Evolutionary conservation across 352 stramenopile genomes (phyloP).

Genomic region (Phytopythium mirpurense): DNA sequence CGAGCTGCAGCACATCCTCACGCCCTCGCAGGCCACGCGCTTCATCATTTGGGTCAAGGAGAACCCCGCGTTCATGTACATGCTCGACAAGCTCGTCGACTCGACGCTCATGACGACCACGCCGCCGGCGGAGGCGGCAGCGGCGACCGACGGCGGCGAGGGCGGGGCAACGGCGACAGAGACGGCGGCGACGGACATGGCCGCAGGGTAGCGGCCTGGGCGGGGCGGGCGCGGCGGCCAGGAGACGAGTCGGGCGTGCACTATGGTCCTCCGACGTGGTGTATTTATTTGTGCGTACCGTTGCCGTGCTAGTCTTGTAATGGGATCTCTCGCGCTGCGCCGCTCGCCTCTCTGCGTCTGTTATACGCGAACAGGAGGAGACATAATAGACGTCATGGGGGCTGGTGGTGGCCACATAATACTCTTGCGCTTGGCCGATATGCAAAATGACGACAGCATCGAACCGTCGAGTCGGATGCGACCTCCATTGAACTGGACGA

Average conservation of each 20-base stretch:
- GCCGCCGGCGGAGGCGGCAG: not conserved
- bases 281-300: constrained; percentile 4
- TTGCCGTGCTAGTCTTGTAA: too few species aligned
- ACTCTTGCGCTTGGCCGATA: too few species aligned
- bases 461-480: too few species aligned
- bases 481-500: too few species aligned
- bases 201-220: too few species aligned
- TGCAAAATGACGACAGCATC: too few species aligned
- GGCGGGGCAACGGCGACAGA: not conserved
- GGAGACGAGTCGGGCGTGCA: not conserved
- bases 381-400: too few species aligned
- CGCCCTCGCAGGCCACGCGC: constrained; percentile 84
- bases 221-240: not conserved
- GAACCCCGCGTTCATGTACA: constrained; percentile 94
- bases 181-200: too few species aligned
- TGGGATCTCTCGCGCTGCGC: not conserved
- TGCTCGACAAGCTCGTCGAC: constrained; percentile 94
- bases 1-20: constrained; percentile 92
- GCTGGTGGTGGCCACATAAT: too few species aligned
- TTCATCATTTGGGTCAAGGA: constrained; percentile 96
- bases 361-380: too few species aligned
- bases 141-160: too few species aligned
- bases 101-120: constrained; percentile 31
- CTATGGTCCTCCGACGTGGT: not conserved
- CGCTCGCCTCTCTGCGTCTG: too few species aligned